These are phyloP conservation scores for Oryza brachyantha DNA, from an alignment of 176 grass and related monocot species.

Conservation along the genomic window DNA sequence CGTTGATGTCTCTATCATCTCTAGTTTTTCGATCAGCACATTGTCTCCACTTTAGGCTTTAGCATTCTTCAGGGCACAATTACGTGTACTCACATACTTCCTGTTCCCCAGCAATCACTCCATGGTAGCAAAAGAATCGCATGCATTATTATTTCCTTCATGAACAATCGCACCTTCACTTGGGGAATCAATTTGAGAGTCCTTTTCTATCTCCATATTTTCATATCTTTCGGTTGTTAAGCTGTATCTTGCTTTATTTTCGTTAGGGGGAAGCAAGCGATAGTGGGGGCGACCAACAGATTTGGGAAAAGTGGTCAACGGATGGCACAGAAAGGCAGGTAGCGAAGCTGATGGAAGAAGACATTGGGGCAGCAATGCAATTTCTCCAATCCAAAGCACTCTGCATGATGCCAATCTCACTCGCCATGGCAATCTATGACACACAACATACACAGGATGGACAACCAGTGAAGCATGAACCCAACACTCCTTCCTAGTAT, in stretches of 20 bases:
- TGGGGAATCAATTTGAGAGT: constrained; percentile 18
- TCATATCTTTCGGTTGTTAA: constrained; percentile 40
- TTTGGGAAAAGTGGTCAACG: constrained; percentile 99
- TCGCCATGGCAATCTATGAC: constrained; percentile 96
- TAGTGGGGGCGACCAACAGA: constrained; percentile 74
- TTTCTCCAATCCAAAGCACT: constrained; percentile 98
- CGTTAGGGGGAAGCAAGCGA: constrained; percentile 82
- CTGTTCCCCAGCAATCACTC: background rate
- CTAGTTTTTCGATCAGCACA: background rate
- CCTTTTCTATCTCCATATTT: constrained; percentile 24
- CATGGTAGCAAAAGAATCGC: background rate
- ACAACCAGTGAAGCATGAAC: constrained; percentile 85
- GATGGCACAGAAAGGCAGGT: constrained; percentile 96
- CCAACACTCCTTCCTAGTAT: constrained; percentile 80
- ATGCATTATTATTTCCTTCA: constrained; percentile 22
- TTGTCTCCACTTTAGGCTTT: background rate
- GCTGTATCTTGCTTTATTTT: constrained; percentile 45
- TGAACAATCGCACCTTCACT: background rate
- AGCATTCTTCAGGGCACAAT: background rate
- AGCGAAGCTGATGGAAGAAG: constrained; percentile 92
- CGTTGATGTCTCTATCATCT: background rate
- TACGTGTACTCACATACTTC: background rate
- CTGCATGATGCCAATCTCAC: constrained; percentile 98
- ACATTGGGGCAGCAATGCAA: constrained; percentile 93
- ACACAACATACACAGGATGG: constrained; percentile 70